phyloP scores from a whole-genome alignment of 306 rosid species.

The Castanea mollissima region DNA sequence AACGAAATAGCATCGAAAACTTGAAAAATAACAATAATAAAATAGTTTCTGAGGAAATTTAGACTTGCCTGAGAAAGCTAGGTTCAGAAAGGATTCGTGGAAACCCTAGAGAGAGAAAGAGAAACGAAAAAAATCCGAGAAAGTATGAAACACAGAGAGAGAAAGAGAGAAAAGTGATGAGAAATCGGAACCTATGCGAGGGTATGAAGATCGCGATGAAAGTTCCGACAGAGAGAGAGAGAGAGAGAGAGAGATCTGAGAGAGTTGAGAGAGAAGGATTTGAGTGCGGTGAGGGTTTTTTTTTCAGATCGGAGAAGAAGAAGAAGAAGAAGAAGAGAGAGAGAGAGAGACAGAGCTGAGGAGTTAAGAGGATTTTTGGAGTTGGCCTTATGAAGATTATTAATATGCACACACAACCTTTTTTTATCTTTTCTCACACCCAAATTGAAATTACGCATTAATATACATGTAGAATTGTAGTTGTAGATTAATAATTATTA shows the following conservation, averaged over 20 bases:
- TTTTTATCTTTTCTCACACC: too few relatives aligned
- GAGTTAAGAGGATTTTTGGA: background rate
- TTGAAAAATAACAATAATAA: constrained; percentile 1
- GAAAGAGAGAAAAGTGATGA: background rate
- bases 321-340: background rate
- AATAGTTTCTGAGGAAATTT: background rate
- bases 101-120: constrained; percentile 52
- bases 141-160: background rate
- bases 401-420: background rate
- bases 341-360: background rate
- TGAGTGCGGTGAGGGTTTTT: constrained; percentile 9
- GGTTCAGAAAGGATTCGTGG: constrained; percentile 15
- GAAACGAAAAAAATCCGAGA: background rate
- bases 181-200: constrained; percentile 2
- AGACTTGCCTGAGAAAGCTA: constrained; percentile 36
- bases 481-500: too few relatives aligned
- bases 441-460: too few relatives aligned
- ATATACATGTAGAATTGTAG: too few relatives aligned
- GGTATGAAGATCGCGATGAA: constrained; percentile 15
- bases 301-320: constrained; percentile 37
- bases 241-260: constrained; percentile 32
- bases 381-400: background rate
- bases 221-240: constrained; percentile 23
- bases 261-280: constrained; percentile 23
- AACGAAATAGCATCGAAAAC: constrained; percentile 8